Conservation (phyloP, 2,329 filamentous ascomycete genomes). For the Rutstroemia sp. region DNA sequence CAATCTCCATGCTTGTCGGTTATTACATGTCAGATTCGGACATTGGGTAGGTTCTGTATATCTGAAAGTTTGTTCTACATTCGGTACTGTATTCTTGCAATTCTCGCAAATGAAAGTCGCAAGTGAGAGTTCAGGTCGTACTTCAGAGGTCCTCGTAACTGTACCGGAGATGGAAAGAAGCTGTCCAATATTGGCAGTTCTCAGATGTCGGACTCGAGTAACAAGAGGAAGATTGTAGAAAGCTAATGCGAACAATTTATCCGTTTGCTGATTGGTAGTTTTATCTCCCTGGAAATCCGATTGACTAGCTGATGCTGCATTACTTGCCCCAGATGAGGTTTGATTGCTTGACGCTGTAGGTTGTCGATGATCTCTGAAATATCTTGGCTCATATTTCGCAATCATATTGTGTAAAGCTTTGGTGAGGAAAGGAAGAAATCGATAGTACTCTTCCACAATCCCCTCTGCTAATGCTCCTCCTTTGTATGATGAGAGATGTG, state of each 20-base stretch:
- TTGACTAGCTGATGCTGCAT: conserved; percentile 53
- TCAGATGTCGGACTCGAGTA: conserved; percentile 40
- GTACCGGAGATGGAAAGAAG: conserved; percentile 94
- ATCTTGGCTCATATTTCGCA: conserved; percentile 86
- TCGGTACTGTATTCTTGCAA: conserved; percentile 76
- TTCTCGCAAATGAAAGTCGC: conserved; percentile 89
- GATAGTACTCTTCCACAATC: conserved; percentile 86
- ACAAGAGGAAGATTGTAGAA: conserved; percentile 63
- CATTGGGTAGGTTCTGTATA: conserved; percentile 97
- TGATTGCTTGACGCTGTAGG: conserved; percentile 67
- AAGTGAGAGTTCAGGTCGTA: conserved; percentile 84
- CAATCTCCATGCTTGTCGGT: conserved; percentile 89
- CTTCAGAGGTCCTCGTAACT: conserved; percentile 93
- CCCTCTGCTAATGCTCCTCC: conserved; percentile 78
- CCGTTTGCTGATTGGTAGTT: conserved; percentile 88
- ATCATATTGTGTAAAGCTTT: conserved; percentile 87
- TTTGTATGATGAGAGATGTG: conserved; percentile 69
- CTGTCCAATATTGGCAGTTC: conserved; percentile 85
- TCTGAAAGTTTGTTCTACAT: conserved; percentile 94
- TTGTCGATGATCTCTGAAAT: conserved; percentile 88
- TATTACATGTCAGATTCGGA: conserved; percentile 79
- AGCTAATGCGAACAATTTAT: conserved; percentile 80
- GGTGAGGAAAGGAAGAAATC: conserved; percentile 86
- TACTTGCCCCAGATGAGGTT: conserved; percentile 60
- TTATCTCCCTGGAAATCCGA: conserved; percentile 59